phyloP scores from a whole-genome alignment of 106 monocot species.

The Allium sativum region DNA sequence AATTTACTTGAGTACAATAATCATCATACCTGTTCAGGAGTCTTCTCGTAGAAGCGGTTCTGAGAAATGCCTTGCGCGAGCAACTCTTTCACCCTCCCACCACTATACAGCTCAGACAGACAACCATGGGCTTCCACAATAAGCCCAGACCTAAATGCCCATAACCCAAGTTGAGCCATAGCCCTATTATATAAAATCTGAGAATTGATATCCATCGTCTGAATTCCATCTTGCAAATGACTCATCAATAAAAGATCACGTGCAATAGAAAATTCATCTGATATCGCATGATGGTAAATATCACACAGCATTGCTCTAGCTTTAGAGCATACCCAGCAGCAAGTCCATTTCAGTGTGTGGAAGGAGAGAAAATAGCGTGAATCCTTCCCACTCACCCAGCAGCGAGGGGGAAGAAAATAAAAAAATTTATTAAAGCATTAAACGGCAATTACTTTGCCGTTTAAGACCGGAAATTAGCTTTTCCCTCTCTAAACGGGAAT shows the following conservation, averaged over 20 bases:
- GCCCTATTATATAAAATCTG: slow-evolving; percentile 93
- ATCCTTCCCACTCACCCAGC: too few species aligned
- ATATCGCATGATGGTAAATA: slow-evolving; percentile 94
- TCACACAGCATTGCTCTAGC: slow-evolving; percentile 99
- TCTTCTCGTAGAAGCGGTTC: slow-evolving; percentile 92
- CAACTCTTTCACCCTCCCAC: slow-evolving; percentile 84
- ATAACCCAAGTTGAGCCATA: slow-evolving; percentile 96
- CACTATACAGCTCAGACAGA: slow-evolving; percentile 74
- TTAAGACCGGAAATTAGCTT: too few species aligned
- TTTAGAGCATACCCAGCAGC: too few species aligned
- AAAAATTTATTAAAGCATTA: too few species aligned
- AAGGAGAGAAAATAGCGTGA: too few species aligned
- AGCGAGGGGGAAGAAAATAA: too few species aligned
- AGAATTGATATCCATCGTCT: slow-evolving; percentile 86
- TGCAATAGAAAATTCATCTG: slow-evolving; percentile 69
- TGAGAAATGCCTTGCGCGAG: slow-evolving; percentile 88
- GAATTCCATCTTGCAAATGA: slow-evolving; percentile 89
- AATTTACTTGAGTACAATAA: not conserved
- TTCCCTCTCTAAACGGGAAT: too few species aligned
- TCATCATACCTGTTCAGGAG: slow-evolving; percentile 78
- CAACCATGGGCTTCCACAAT: slow-evolving; percentile 84
- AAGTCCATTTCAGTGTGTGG: too few species aligned
- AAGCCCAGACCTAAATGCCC: slow-evolving; percentile 83
- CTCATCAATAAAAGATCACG: slow-evolving; percentile 93
- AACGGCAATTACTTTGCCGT: too few species aligned